Evolutionary conservation across 371 early-diverging fungal genomes (phyloP), one percentile per base, ranked within the genome.

Genomic region (Dichotomocladium elegans): DNA sequence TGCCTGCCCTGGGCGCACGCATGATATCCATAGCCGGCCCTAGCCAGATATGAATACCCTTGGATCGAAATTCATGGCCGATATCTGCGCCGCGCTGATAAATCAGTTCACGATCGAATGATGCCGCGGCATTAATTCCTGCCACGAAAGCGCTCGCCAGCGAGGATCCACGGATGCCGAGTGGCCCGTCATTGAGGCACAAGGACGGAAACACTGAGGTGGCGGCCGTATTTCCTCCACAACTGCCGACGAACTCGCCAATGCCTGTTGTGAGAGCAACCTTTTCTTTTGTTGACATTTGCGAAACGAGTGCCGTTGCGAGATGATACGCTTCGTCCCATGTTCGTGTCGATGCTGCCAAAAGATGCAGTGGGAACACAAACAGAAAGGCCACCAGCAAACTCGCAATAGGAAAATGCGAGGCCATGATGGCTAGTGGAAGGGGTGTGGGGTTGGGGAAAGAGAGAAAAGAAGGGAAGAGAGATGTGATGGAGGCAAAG

Each of bases 161-260:
- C 31, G 51, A 30, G 1, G 70, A 70, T 44, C 61, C 73, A 4
- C 79, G 74, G 24, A 81, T 47, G 33, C 83, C 86, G 4, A 73
- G 48, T n/a, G 82, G 83, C 3, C 73, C 61, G 63, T 83, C 81
- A 51, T 80, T 79, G 11, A 77, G 51, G 50, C 76, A 79, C 9
- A 75, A 17, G 50, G 77, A 77, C 19, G 76, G 75, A 56, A 83
- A 85, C 35, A 70, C 60, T 6, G 61, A 44, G 2, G 69, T 54
- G 1, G 63, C 6, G 2, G 47, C 52, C 1, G 70, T 72, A 57
- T 80, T 79, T 2, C 84, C 86, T 1, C 79, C 77, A 47, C 79
- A 79, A 1, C 55, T 61, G 4, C 63, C 69, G 9, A 44, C 44
- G 22, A 29, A 31, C 64, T 64, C 65, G 10, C 80, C 80, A 12